Evolutionary conservation across 2,329 filamentous ascomycete genomes (phyloP), one percentile per base, ranked within the genome.

Genomic region (Fusarium mangiferae): DNA sequence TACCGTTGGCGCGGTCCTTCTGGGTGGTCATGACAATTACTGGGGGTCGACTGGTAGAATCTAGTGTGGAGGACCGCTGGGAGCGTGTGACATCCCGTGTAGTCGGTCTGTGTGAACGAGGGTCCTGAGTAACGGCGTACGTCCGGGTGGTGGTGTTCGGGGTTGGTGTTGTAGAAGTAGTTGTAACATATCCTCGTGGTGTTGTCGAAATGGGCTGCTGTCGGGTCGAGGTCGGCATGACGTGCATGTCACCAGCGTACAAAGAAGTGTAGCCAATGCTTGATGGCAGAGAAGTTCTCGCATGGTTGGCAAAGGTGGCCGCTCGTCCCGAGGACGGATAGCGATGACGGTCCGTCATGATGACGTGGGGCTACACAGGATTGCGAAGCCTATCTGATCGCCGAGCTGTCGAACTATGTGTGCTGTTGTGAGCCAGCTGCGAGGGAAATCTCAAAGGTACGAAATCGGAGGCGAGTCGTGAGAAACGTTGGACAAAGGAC

Each of bases 11-110:
- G 36, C 81, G 80, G 57, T 82, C 79, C 62, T 83, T 84, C 65
- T 87, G 84, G 35, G 85, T 86, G 10, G 88, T 89, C 26, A 88
- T 90, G 70, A 91, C 85, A 65, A 90, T 88, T 74, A 90, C 85
- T 61, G 89, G 87, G 17, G 89, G 87, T 45, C 86, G 84, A 49
- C 61, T 79, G 30, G 82, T 78, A 20, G 86, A 81, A 63, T 91
- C 90, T 30, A 89, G 71, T 2, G 88, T 89, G 13, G 86, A 86
- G 35, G 87, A 87, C 79, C 87, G 86, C 60, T 81, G 82, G 30
- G 68, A 48, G 33, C 86, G 86, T 77, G 85, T 84, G 41, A 81
- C 79, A 36, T 89, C 87, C 70, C 87, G 86, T 44, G 85, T 80
- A 75, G 83, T 87, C 54, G 84, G 82, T 66, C 82, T 85, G 68